A percentile compares a stretch with the other conserved stretches of the same genome.
These are phyloP conservation scores for Fusarium pseudoanthophilum DNA, from an alignment of 2,329 filamentous ascomycete species.

Conservation along the genomic window DNA sequence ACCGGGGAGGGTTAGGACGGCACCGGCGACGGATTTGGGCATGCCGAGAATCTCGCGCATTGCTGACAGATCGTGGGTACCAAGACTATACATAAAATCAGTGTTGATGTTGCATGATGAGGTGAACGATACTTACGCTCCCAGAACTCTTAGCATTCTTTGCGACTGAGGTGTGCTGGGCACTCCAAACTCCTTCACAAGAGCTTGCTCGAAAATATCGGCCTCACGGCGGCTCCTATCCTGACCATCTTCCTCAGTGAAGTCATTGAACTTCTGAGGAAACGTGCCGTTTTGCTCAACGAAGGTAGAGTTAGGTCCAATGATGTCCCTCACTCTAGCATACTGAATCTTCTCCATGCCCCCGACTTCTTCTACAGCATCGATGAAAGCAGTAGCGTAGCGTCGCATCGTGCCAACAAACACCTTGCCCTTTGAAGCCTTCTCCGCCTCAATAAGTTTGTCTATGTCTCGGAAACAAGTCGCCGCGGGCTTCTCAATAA, in stretches of 20 bases:
- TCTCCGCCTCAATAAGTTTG: constrained; percentile 61
- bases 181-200: background rate
- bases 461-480: constrained; percentile 59
- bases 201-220: background rate
- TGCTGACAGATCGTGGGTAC: constrained; percentile 31
- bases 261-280: constrained; percentile 51
- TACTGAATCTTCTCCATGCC: constrained; percentile 64
- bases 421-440: constrained; percentile 54
- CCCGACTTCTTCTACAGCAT: constrained; percentile 64
- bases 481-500: constrained; percentile 69
- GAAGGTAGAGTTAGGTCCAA: constrained; percentile 63
- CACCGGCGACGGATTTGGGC: constrained; percentile 34
- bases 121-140: background rate
- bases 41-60: constrained; percentile 39
- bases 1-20: background rate
- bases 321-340: constrained; percentile 56
- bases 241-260: background rate
- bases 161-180: background rate
- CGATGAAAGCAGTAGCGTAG: constrained; percentile 66
- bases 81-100: background rate
- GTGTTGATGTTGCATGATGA: accelerated
- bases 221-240: background rate
- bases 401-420: constrained; percentile 71
- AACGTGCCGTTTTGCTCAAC: constrained; percentile 61
- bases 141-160: constrained; percentile 11